These are phyloP conservation scores for Nepenthes gracilis DNA, from an alignment of 148 eudicot genomes.

Conservation along the genomic window DNA sequence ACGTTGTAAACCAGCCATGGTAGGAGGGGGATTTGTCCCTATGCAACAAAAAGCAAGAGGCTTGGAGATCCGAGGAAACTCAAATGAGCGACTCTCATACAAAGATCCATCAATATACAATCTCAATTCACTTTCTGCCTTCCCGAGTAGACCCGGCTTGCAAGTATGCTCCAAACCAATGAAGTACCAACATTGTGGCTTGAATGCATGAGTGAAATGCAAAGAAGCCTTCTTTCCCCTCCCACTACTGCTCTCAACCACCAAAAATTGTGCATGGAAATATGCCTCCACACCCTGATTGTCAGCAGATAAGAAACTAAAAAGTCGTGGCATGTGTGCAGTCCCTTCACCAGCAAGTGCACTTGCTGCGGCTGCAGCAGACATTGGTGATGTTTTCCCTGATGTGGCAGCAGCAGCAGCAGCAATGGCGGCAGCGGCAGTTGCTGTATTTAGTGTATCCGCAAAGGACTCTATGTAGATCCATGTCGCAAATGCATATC, in stretches of 20 bases:
- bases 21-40: slow-evolving; percentile 96
- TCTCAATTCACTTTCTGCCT: slow-evolving; percentile 87
- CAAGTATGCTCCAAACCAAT: slow-evolving; percentile 90
- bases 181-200: slow-evolving; percentile 98
- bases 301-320: slow-evolving; percentile 93
- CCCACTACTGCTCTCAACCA: slow-evolving; percentile 87
- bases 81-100: slow-evolving; percentile 88
- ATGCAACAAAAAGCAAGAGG: slow-evolving; percentile 97
- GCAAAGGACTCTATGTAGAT: slow-evolving; percentile 95
- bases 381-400: slow-evolving; percentile 92
- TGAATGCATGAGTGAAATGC: slow-evolving; percentile 98
- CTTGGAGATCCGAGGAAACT: slow-evolving; percentile 84
- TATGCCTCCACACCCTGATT: slow-evolving; percentile 98
- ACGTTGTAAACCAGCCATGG: slow-evolving; percentile 97
- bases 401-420: slow-evolving; percentile 95
- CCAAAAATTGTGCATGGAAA: slow-evolving; percentile 98
- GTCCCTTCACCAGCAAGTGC: slow-evolving; percentile 99
- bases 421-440: slow-evolving; percentile 98
- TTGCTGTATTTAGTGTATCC: slow-evolving; percentile 88
- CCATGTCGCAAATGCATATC: slow-evolving; percentile 98
- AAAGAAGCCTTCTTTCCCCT: slow-evolving; percentile 88
- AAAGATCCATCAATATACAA: slow-evolving; percentile 88
- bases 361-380: slow-evolving; percentile 99
- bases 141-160: slow-evolving; percentile 88
- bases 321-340: slow-evolving; percentile 93